These are phyloP conservation scores for Penicillium mononematosum DNA, from an alignment of 495 filamentous ascomycete genomes.

Conservation along the genomic window DNA sequence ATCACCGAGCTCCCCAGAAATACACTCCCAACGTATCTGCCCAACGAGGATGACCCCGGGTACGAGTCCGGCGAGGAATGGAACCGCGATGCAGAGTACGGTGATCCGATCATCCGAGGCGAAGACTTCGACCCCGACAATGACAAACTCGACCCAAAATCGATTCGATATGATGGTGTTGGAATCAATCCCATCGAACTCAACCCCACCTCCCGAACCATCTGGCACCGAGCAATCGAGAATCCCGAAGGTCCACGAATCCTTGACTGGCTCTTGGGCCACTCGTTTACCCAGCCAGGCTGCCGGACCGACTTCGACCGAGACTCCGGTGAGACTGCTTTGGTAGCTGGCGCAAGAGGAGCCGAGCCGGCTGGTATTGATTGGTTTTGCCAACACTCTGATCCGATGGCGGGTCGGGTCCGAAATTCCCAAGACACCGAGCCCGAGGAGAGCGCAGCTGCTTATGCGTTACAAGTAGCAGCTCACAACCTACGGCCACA, in stretches of 20 bases:
- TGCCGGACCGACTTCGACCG: neutral
- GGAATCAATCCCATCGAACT: neutral
- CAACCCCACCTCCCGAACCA: constrained; percentile 1
- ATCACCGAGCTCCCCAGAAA: constrained; percentile 3
- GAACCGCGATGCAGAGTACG: constrained; percentile 4
- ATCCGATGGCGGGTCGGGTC: neutral
- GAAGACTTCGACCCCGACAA: neutral
- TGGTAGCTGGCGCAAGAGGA: neutral
- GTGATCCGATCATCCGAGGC: constrained; percentile 1
- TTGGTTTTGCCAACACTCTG: constrained; percentile 1
- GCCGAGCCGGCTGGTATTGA: constrained; percentile 1
- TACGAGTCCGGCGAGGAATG: neutral
- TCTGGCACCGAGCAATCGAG: constrained; percentile 9
- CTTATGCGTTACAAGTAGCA: neutral
- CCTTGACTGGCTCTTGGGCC: neutral
- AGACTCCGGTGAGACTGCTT: neutral
- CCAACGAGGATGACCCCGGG: neutral
- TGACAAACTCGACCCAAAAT: neutral
- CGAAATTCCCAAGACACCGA: neutral
- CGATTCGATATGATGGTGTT: neutral
- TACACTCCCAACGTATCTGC: neutral
- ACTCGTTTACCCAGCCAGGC: neutral
- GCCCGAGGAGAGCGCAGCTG: neutral
- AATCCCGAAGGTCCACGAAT: neutral
- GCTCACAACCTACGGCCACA: neutral